phyloP scores from a whole-genome alignment of 139 green algal genomes.

The Chlamydomonas schloesseri region DNA sequence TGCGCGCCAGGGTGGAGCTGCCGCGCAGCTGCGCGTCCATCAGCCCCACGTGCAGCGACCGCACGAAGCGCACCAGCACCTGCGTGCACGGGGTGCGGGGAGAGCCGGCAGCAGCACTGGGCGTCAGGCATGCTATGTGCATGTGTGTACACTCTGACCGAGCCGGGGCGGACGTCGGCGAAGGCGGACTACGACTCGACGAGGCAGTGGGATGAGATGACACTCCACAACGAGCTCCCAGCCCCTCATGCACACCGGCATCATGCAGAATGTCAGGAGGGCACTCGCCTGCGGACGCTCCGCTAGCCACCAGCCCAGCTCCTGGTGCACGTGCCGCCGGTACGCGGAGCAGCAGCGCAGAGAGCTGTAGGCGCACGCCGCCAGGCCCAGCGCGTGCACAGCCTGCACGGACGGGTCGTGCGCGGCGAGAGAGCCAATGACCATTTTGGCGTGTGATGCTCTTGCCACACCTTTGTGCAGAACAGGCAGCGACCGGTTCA shows the following conservation, averaged over 20 bases:
- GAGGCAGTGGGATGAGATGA: no score
- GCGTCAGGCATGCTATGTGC: no score
- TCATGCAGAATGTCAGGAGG: no score
- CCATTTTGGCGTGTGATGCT: not conserved
- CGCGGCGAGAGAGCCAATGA: not conserved
- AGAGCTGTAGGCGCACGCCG: not conserved
- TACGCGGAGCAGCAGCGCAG: not conserved
- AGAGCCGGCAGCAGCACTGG: not conserved
- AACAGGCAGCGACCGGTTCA: no score
- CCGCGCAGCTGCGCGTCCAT: not conserved
- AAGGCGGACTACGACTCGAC: no score
- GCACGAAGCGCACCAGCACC: slow-evolving; percentile 1
- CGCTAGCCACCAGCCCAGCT: not conserved
- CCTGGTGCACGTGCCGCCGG: not conserved
- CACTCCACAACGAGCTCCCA: no score
- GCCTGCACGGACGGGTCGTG: not conserved
- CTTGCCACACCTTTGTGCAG: no score
- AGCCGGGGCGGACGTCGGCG: no score
- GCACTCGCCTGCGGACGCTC: not conserved
- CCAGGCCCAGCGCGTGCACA: not conserved
- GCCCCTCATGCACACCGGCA: no score
- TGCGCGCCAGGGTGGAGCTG: not conserved
- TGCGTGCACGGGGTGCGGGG: not conserved
- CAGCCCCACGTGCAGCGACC: not conserved
- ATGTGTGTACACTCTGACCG: no score